Base-by-base conservation (phyloP, 1,284 basidiomycete genomes). In the Singerocomus inundabilis region DNA sequence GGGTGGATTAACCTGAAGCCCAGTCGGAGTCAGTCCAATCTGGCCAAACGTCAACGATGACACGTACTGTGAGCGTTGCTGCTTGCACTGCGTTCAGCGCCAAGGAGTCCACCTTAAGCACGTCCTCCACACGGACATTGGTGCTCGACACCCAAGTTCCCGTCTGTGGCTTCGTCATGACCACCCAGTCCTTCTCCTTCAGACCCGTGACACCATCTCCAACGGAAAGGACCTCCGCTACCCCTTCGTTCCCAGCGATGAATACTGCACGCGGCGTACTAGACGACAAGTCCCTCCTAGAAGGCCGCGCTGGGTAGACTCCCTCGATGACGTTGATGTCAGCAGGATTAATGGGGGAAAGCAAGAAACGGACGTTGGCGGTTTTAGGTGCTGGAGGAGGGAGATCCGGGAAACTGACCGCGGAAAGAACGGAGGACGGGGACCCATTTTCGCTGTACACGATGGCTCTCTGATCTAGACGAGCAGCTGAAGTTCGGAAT, bases 241-340 rank as follows among this genome's bases (percentile, higher is more conserved):
- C 66, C 2, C 88, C 91, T 66, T 94, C 91, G 59, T 91, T 92
- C 7, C 91, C 91, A 34, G 76, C 84, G 6, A 93, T 75, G 58
- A 76, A 87, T 7, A 82, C 70, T 4, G 76, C 64, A 12, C 69
- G 21, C 21, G 21, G 43, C 0, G 66, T 64, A 9, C 59, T 53
- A n/a, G 67, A 56, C 37, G 69, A 62, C 37, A 80, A 55, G 25
- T 69, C 64, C 15, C 71, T 69, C 6, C 71, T 64, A 21, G 58
- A 60, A 0, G 89, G 86, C 56, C 82, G 84, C 12, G 78, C 67
- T 0, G 91, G 90, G 62, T 93, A 93, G 15, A 88, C 80, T 10
- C 91, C 91, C 67, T 92, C 84, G 36, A 92, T 77, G 38, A 89
- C 86, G 55, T 92, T 92, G 57, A 88, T 67, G 56, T 92, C 90